Evolutionary conservation across 169 alveolate genomes (phyloP), one percentile per base, ranked within the genome.

Genomic region (Cryptosporidium baileyi): DNA sequence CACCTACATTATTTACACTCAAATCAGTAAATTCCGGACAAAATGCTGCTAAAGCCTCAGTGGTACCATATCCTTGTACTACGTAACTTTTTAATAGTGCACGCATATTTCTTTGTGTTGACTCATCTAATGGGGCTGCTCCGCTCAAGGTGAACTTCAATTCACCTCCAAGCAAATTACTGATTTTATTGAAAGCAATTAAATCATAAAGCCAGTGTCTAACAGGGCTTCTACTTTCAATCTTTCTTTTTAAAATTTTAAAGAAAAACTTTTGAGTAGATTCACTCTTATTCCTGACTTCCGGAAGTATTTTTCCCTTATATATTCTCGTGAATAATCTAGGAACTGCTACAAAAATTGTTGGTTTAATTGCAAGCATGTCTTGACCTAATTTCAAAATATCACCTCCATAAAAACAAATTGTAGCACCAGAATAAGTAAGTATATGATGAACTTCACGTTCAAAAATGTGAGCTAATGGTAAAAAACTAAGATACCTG

Each of bases 391-490:
- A 60, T 34, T 93, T 93, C 81, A 90, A 74, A 40, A 95, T 90
- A 82, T 94, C 96, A 22, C 99, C 99, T 22, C 96, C 89, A 61
- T 93, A 95, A 47, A 95, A 94, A 0, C 98, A 98, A 4, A 94
- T 88, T 80, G 89, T 59, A 24, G 94, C 90, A 80, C 97, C 95
- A 38, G 82, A 52, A 60, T 82, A 43, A 11, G 80, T 57, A 0
- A 81, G 36, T 24, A 90, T 88, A 60, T 81, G 95, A 80, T 93
- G 94, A 34, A 93, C 93, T 61, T 89, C 90, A 24, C 98, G 93
- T 82, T 97, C 99, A 89, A 95, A 95, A 63, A 96, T 89, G 91
- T 97, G 99, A 0, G 99, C 98, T 88, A 94, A 88, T 19, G 99
- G 99, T 28, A 97, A 82, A 89, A 94, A 97, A 30, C 98, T 93